Evolutionary conservation across 129 eudicot genomes (phyloP).

Genomic region (carrot (Daucus carota)): DH1_v3.0 NC_030387.2:4568501-4569000

Average conservation of each 20-base stretch:
- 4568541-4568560: conserved; percentile 16
- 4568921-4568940: conserved; percentile 37
- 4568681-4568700: conserved; percentile 64
- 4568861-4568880: conserved; percentile 38
- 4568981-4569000: conserved; percentile 45
- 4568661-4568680: conserved; percentile 69
- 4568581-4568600: conserved; percentile 58
- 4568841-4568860: conserved; percentile 49
- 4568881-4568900: conserved; percentile 18
- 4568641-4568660: conserved; percentile 34
- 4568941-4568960: conserved; percentile 59
- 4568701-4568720: conserved; percentile 22
- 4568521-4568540: conserved; percentile 39
- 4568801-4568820: conserved; percentile 31
- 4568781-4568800: conserved; percentile 34
- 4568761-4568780: conserved; percentile 53
- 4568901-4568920: conserved; percentile 51
- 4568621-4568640: conserved; percentile 32
- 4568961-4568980: conserved; percentile 32
- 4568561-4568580: conserved; percentile 26
- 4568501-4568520: conserved; percentile 28
- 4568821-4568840: conserved; percentile 44
- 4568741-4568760: conserved; percentile 38
- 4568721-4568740: conserved; percentile 31
- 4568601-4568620: conserved; percentile 60